Conservation (phyloP, 1,284 basidiomycete genomes). For the Puccinia triticina region DNA sequence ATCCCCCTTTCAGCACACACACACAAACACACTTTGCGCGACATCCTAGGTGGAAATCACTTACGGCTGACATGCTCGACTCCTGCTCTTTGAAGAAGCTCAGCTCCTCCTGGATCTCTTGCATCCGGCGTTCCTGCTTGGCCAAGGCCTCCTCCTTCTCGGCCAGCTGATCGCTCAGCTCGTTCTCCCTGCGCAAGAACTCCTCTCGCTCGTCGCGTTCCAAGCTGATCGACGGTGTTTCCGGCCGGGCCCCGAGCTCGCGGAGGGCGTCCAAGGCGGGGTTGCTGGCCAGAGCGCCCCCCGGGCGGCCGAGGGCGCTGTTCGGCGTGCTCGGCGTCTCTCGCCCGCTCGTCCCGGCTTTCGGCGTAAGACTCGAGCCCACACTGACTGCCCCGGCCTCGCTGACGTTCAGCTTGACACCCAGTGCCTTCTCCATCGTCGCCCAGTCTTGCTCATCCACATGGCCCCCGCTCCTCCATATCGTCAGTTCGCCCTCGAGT, state of each 20-base stretch:
- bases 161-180: slow-evolving; percentile 87
- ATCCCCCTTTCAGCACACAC: slow-evolving; percentile 6
- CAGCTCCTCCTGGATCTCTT: slow-evolving; percentile 72
- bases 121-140: slow-evolving; percentile 70
- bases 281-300: slow-evolving; percentile 61
- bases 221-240: slow-evolving; percentile 66
- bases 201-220: slow-evolving; percentile 98
- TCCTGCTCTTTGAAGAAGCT: slow-evolving; percentile 85
- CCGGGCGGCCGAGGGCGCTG: slow-evolving; percentile 68
- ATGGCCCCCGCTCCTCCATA: slow-evolving; percentile 84
- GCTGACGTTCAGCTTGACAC: slow-evolving; percentile 65
- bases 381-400: slow-evolving; percentile 55
- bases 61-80: slow-evolving; percentile 71
- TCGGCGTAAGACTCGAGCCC: slow-evolving; percentile 60
- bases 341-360: slow-evolving; percentile 68
- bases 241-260: slow-evolving; percentile 63
- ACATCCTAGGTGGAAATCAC: slow-evolving; percentile 50
- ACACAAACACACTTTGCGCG: no score
- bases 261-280: slow-evolving; percentile 76
- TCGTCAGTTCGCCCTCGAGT: slow-evolving; percentile 85
- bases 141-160: slow-evolving; percentile 82
- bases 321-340: slow-evolving; percentile 66
- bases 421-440: slow-evolving; percentile 68
- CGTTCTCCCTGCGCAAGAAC: slow-evolving; percentile 94
- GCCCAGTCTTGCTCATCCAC: slow-evolving; percentile 87